A percentile compares a stretch with the other conserved stretches of the same genome.
These are phyloP conservation scores for Saccharomycopsis sp. DNA, from an alignment of 805 yeast species.

Conservation along the genomic window DNA sequence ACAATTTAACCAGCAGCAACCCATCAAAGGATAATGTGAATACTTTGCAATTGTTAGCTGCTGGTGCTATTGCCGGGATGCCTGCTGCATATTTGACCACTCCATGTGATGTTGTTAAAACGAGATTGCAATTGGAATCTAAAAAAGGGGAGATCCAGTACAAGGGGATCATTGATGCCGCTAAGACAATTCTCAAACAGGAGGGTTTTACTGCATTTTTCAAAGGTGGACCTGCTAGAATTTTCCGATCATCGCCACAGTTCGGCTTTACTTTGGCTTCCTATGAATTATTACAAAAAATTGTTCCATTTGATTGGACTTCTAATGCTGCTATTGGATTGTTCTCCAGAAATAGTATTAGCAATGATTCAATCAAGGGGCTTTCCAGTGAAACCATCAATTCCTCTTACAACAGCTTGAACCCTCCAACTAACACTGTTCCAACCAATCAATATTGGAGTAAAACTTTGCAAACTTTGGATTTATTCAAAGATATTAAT, in stretches of 20 bases:
- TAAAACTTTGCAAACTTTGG: slow-evolving; percentile 54
- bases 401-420: slow-evolving; percentile 6
- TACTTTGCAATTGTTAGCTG: slow-evolving; percentile 74
- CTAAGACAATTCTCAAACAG: slow-evolving; percentile 61
- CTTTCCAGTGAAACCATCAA: slow-evolving; percentile 5
- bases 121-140: slow-evolving; percentile 82
- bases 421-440: slow-evolving; percentile 23
- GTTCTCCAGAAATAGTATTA: not conserved
- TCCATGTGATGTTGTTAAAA: slow-evolving; percentile 94
- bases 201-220: slow-evolving; percentile 85
- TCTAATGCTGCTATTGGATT: slow-evolving; percentile 2
- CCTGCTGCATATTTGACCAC: slow-evolving; percentile 97
- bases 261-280: slow-evolving; percentile 98
- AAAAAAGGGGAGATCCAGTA: slow-evolving; percentile 72
- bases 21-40: slow-evolving; percentile 44
- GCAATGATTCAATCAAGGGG: slow-evolving; percentile 7
- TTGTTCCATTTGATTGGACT: slow-evolving; percentile 55
- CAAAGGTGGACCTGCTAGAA: slow-evolving; percentile 95
- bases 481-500: slow-evolving; percentile 55
- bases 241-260: slow-evolving; percentile 92
- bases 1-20: slow-evolving; percentile 58
- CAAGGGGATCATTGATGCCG: slow-evolving; percentile 72
- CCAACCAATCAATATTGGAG: slow-evolving; percentile 41
- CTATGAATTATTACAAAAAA: slow-evolving; percentile 78
- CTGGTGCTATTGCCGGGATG: slow-evolving; percentile 96